Conservation (phyloP, 1,139 yeast genomes). For the Suhomyces wounanorum region DNA sequence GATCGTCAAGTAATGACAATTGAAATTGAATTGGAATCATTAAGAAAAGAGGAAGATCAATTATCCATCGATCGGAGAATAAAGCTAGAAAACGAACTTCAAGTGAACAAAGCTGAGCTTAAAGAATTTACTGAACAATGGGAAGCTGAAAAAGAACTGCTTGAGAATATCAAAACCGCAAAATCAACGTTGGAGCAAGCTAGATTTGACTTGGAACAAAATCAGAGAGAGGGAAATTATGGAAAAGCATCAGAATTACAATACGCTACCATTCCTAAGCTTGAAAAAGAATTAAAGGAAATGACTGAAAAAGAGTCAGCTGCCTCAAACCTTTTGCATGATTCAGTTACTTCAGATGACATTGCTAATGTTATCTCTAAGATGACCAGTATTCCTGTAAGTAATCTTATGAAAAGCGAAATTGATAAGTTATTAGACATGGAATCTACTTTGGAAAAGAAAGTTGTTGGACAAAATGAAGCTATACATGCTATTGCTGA, state of each 20-base stretch:
- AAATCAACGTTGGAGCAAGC: slow-evolving; percentile 85
- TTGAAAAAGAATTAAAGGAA: slow-evolving; percentile 59
- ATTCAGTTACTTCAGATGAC: slow-evolving; percentile 91
- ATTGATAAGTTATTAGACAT: slow-evolving; percentile 85
- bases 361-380: slow-evolving; percentile 88
- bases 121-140: slow-evolving; percentile 74
- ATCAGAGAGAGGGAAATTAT: slow-evolving; percentile 82
- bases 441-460: slow-evolving; percentile 74
- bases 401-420: slow-evolving; percentile 88
- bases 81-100: slow-evolving; percentile 66
- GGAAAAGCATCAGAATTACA: slow-evolving; percentile 88
- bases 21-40: slow-evolving; percentile 89
- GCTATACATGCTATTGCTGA: slow-evolving; percentile 88
- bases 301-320: slow-evolving; percentile 46
- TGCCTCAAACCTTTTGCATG: slow-evolving; percentile 64
- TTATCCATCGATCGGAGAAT: slow-evolving; percentile 72
- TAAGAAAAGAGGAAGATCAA: slow-evolving; percentile 89
- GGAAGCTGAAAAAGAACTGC: slow-evolving; percentile 77
- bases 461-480: slow-evolving; percentile 94
- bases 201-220: slow-evolving; percentile 75
- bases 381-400: slow-evolving; percentile 97
- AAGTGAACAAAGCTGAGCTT: slow-evolving; percentile 63
- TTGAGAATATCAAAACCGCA: slow-evolving; percentile 75
- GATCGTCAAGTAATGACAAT: slow-evolving; percentile 92
- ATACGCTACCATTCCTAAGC: slow-evolving; percentile 79